Conservation (phyloP, 495 filamentous ascomycete genomes). For the Pyrenula massariospora region DNA sequence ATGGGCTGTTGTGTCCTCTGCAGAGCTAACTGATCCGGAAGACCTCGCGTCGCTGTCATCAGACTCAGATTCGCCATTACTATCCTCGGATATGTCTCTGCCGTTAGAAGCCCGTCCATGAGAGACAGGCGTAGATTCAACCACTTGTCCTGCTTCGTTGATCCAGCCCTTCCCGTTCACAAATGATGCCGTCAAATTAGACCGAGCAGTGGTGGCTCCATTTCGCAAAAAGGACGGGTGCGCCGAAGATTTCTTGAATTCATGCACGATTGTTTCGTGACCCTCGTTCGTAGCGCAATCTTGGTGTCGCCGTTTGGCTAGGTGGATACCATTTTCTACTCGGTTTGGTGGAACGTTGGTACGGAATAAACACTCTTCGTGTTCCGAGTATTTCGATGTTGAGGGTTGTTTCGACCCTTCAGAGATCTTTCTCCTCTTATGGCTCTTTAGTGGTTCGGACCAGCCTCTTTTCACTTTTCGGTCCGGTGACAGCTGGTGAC, state of each 20-base stretch:
- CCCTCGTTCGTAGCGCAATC: conserved; percentile 29
- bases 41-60: not conserved
- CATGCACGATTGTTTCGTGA: conserved; percentile 55
- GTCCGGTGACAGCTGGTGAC: conserved; percentile 57
- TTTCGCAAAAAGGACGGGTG: conserved; percentile 63
- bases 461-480: conserved; percentile 84
- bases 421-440: conserved; percentile 33
- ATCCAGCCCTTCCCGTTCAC: conserved; percentile 83
- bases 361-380: conserved; percentile 62
- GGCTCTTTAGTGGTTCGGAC: conserved; percentile 53
- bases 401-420: conserved; percentile 46
- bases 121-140: conserved; percentile 39
- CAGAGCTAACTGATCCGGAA: not conserved
- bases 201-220: conserved; percentile 20
- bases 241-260: conserved; percentile 69
- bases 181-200: conserved; percentile 37
- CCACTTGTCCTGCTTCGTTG: conserved; percentile 62
- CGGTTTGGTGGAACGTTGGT: conserved; percentile 60
- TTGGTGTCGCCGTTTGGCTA: no score
- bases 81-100: not conserved
- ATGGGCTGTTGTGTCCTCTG: conserved; percentile 17
- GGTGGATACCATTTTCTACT: conserved; percentile 12
- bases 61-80: not conserved
- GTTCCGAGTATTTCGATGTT: conserved; percentile 68
- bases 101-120: no score